Base-by-base conservation (phyloP, 2,329 filamentous ascomycete genomes). In the Pseudonectria buxi region DNA sequence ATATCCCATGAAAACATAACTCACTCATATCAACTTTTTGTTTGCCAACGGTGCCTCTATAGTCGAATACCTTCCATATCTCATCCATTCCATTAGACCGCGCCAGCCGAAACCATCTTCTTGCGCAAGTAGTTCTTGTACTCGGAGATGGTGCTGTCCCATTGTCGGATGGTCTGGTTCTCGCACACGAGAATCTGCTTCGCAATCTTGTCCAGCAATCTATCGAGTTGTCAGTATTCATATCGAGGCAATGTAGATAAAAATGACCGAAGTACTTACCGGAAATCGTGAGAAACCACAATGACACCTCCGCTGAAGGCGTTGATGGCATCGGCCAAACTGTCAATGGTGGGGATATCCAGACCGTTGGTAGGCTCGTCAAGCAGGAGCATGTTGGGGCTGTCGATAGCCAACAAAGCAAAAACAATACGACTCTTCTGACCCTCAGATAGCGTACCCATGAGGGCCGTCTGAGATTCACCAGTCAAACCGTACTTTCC, bases 151-250 rank as follows among this genome's bases (percentile, higher is more conserved):
- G 68, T 71, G 54, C 90, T 90, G 45, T 90, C 81, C 92, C 92
- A 98, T 55, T 78, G 69, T 54, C 76, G 81, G 53, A 96, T 88
- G 11, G 88, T 89, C 76, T 89, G 88, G 80, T 98, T 88, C 71
- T 98, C 92, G 68, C 94, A 98, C 37, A 98, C 92, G 69, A 98
- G 81, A 66, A 98, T 98, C 65, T 98, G 87, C 77, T 98, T 98
- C 54, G 92, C 92, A 63, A 98, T 96, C 76, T 95, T 95, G 78
- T 98, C 92, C 49, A 98, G 81, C 57, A 98, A 74, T 74, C 90
- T 94, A 39, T 37, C 26, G 4, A 10, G 6, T 14, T 11, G 33
- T 54, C 46, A 58, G 46, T 26, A 22, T 2, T 16, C 18, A 10
- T 12, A 7, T 16, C 4, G 11, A 14, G 10, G 29, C n/a, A 15